These are phyloP conservation scores for Scedosporium dehoogii DNA, from an alignment of 2,329 filamentous ascomycete genomes.

Conservation along the genomic window DNA sequence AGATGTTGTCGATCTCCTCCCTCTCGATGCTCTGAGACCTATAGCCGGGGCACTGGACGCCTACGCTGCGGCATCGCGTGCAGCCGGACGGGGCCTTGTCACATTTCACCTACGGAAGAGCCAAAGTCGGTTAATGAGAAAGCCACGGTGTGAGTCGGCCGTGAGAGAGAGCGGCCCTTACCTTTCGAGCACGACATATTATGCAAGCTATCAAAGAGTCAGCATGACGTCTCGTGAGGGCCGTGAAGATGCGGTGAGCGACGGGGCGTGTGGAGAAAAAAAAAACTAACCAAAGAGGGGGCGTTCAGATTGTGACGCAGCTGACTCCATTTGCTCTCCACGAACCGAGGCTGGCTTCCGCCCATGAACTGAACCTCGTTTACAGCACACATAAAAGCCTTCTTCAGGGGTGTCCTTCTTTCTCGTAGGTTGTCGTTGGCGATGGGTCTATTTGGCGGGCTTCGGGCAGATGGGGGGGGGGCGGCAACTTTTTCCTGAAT, in stretches of 20 bases:
- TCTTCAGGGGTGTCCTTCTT: too few relatives aligned
- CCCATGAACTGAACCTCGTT: too few relatives aligned
- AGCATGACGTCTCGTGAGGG: not conserved
- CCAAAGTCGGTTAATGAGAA: not conserved
- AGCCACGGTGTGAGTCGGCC: not conserved
- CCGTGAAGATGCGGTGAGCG: not conserved
- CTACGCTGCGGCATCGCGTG: conserved; percentile 15
- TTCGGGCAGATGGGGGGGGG: too few relatives aligned
- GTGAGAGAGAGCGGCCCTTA: conserved; percentile 4
- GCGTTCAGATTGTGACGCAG: not conserved
- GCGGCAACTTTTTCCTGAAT: too few relatives aligned
- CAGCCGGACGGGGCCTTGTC: conserved; percentile 13
- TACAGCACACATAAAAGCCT: too few relatives aligned
- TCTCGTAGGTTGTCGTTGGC: too few relatives aligned
- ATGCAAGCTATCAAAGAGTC: conserved; percentile 8
- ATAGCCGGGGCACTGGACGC: conserved; percentile 17
- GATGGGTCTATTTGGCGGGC: too few relatives aligned
- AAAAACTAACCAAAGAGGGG: not conserved
- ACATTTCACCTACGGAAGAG: conserved; percentile 14
- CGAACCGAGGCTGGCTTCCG: too few relatives aligned
- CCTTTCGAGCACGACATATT: conserved; percentile 11
- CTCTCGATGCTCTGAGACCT: conserved; percentile 11
- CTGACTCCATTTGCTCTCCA: not conserved
- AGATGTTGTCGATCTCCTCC: conserved; percentile 17
- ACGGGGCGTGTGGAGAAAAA: conserved; percentile 7